Conservation (phyloP, 305 asterid species). For the Fraxinus xanthoxyloides region DNA sequence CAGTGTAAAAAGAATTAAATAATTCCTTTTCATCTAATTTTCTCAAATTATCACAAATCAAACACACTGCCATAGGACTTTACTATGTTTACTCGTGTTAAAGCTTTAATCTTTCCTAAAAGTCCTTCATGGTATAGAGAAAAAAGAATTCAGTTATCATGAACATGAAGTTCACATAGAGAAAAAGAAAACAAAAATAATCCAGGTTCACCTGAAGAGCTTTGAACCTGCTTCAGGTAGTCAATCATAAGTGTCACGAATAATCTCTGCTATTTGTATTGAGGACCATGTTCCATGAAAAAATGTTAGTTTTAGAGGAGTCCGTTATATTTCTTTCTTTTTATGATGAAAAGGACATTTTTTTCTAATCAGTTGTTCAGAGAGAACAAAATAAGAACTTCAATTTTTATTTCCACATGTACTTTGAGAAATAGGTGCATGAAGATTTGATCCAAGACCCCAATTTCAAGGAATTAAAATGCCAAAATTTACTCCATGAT, state of each 20-base stretch:
- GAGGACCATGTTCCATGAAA: neutral
- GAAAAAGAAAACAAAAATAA: neutral
- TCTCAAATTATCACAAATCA: neutral
- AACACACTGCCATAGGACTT: neutral
- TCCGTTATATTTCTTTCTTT: neutral
- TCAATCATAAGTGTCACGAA: neutral
- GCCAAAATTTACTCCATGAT: neutral
- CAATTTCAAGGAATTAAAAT: neutral
- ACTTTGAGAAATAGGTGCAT: neutral
- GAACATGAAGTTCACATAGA: neutral
- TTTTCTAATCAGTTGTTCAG: neutral
- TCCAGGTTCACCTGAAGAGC: neutral
- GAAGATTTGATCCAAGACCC: neutral
- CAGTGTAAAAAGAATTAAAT: neutral
- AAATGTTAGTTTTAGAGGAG: neutral
- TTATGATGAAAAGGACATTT: neutral
- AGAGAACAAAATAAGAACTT: neutral
- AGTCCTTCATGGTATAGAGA: neutral
- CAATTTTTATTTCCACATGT: neutral
- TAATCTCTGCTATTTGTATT: neutral
- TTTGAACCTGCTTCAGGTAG: neutral
- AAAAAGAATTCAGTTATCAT: neutral
- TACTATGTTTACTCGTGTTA: neutral
- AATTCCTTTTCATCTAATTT: neutral
- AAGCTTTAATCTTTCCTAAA: neutral